phyloP scores from a whole-genome alignment of 768 basidiomycete species.

The Pholiota conissans region DNA sequence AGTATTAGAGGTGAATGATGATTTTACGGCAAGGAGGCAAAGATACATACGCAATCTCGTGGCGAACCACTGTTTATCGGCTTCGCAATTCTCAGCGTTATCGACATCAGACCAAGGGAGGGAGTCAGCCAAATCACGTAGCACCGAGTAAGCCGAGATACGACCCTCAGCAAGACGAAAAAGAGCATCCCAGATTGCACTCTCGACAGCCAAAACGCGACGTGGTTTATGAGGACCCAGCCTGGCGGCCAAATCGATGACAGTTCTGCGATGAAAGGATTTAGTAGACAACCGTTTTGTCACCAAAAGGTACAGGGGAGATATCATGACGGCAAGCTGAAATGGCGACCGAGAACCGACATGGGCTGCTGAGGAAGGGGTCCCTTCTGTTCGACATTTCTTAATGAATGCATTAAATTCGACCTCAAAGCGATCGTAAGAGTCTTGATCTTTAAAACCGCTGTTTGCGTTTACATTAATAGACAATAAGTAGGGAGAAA shows the following conservation, averaged over 20 bases:
- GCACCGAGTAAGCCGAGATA: not conserved
- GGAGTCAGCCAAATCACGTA: conserved; percentile 4
- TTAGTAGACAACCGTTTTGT: not conserved
- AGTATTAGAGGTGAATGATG: not conserved
- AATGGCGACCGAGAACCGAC: not conserved
- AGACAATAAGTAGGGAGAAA: too few relatives aligned
- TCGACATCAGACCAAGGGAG: conserved; percentile 8
- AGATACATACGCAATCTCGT: not conserved
- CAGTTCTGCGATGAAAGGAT: not conserved
- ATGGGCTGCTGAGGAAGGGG: not conserved
- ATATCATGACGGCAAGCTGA: not conserved
- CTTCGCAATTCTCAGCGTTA: conserved; percentile 1
- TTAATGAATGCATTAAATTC: not conserved
- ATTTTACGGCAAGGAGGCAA: not conserved
- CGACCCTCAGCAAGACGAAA: conserved; percentile 7
- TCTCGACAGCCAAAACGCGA: not conserved
- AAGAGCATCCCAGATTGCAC: conserved; percentile 4
- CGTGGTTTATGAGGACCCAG: not conserved
- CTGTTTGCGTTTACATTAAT: not conserved
- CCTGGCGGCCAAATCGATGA: not conserved
- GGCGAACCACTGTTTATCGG: conserved; percentile 6
- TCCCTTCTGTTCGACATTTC: not conserved
- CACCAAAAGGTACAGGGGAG: not conserved
- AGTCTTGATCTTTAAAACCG: not conserved
- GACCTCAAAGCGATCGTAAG: not conserved